Evolutionary conservation across 805 yeast genomes (phyloP).

Genomic region (Kluyveromyces starmeri): DNA sequence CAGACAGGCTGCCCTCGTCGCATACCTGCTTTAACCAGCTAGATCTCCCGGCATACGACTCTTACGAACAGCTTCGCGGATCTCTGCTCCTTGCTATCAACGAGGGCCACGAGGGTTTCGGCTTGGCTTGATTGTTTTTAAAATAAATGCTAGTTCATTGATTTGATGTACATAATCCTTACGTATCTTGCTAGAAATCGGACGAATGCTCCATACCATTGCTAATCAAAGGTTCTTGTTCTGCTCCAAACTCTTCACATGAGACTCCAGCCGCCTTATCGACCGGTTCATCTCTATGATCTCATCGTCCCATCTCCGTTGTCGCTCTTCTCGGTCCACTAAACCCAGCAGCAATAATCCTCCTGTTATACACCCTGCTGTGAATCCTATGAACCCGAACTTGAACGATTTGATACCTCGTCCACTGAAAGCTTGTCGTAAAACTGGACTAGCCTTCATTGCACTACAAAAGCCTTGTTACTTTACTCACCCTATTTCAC

Average conservation of each 20-base stretch:
- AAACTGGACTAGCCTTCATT: conserved; percentile 3
- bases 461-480: no score
- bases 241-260: conserved; percentile 9
- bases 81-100: conserved; percentile 76
- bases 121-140: conserved; percentile 37
- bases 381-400: conserved; percentile 8
- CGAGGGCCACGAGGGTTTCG: conserved; percentile 96
- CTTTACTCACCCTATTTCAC: no score
- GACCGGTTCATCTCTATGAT: conserved; percentile 7
- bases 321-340: conserved; percentile 8
- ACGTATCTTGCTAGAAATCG: no score
- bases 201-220: no score
- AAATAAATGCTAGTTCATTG: no score
- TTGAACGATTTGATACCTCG: conserved; percentile 1
- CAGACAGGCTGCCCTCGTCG: conserved; percentile 84
- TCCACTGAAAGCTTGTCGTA: neutral
- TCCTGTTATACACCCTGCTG: conserved; percentile 6
- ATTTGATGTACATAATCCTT: no score
- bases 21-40: conserved; percentile 97
- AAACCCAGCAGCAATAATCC: conserved; percentile 8
- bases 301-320: conserved; percentile 9
- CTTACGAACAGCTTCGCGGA: conserved; percentile 77
- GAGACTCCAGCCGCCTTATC: conserved; percentile 8
- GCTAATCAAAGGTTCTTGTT: conserved; percentile 1
- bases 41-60: conserved; percentile 86